These are phyloP conservation scores for Penicillium griseofulvum DNA, from an alignment of 2,329 filamentous ascomycete species.

Conservation along the genomic window DNA sequence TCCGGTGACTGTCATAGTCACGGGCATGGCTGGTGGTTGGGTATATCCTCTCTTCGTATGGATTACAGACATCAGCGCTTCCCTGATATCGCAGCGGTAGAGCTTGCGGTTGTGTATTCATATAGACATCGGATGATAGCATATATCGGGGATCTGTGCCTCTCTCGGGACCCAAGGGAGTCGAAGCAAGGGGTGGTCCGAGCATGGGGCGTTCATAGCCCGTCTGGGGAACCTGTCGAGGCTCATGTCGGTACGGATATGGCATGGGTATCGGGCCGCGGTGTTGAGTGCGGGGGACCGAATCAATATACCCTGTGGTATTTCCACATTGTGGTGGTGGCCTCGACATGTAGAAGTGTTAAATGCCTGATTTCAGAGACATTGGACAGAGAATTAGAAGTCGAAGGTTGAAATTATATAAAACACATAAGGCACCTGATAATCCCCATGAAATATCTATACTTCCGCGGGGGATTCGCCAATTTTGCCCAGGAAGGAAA, in stretches of 20 bases:
- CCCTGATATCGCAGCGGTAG: conserved; percentile 16
- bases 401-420: too few relatives aligned
- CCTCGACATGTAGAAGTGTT: conserved; percentile 26
- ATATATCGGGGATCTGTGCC: conserved; percentile 24
- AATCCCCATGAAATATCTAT: too few relatives aligned
- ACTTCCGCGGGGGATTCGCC: too few relatives aligned
- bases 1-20: conserved; percentile 24
- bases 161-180: conserved; percentile 19
- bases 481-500: too few relatives aligned
- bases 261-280: conserved; percentile 12
- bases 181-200: conserved; percentile 12
- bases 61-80: conserved; percentile 15
- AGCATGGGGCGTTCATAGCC: conserved; percentile 19
- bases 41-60: conserved; percentile 23
- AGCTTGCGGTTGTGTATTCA: conserved; percentile 21
- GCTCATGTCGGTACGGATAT: conserved; percentile 24
- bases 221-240: conserved; percentile 17
- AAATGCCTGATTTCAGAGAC: too few relatives aligned
- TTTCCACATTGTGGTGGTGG: conserved; percentile 30
- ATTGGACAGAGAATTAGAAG: too few relatives aligned
- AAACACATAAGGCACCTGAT: too few relatives aligned
- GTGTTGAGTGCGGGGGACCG: conserved; percentile 13
- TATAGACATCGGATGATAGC: conserved; percentile 18
- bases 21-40: conserved; percentile 19
- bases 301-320: conserved; percentile 22